Evolutionary conservation across 2,329 filamentous ascomycete species (phyloP), one percentile per base, ranked within the genome.

Genomic region (Hirsutella thompsonii): DNA sequence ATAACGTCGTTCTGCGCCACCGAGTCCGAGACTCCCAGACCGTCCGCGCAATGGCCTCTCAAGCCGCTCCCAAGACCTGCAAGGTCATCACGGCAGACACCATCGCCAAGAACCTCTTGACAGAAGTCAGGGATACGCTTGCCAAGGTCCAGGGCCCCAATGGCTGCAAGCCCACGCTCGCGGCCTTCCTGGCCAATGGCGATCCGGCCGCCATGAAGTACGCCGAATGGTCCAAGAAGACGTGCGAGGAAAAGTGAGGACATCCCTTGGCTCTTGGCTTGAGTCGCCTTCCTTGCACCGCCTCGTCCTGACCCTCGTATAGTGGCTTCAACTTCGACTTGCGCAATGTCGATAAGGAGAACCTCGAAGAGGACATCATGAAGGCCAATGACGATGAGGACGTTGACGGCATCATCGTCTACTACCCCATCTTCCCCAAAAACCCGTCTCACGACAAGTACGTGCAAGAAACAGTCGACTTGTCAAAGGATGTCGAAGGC

Each of bases 161-260:
- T 45, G 62, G 62, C 44, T 52, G 57, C 34, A 68, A 79, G 57
- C 89, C 92, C 28, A 80, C 83, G 46, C 74, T 98, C 40, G 84
- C 90, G 36, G 92, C 90, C 44, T 94, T 95, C 63, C 71, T 98
- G 42, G 88, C 90, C 50, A 96, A 94, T 63, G 75, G 76, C 49
- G 92, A 98, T 63, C 87, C 89, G 23, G 86, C 88, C 32, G 90
- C 90, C 26, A 71, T 84, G 52, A 87, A 93, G 68, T 96, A 98
- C 59, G 92, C 92, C 41, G 86, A 95, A 62, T 95, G 87, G 86
- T 95, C 90, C 33, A 85, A 87, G 62, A 95, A 94, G 73, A 95
- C 92, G 4, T 94, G 87, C 63, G 76, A 81, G 62, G 90, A 96
- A 61, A 93, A 95, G 89, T 95, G 71, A 81, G 83, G 63, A 10